A percentile compares a stretch with the other conserved stretches of the same genome.
phyloP scores from a whole-genome alignment of 2,329 filamentous ascomycete species.

The Lizonia empirigonia region DNA sequence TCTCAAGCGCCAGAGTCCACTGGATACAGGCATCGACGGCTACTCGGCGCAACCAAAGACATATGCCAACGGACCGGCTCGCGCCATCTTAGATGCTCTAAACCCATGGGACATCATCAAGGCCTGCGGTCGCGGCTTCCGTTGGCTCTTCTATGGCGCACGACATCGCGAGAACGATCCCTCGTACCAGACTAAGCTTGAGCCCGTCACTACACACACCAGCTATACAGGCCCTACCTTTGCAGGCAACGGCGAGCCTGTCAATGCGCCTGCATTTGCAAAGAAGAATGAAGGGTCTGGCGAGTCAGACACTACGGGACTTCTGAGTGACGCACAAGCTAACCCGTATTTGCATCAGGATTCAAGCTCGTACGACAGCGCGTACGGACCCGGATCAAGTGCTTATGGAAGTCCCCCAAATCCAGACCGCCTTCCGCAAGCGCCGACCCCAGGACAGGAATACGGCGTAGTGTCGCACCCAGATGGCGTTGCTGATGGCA shows the following conservation, averaged over 20 bases:
- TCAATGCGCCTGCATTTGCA: conserved; percentile 10
- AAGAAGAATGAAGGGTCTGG: conserved; percentile 29
- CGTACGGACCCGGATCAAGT: conserved; percentile 9
- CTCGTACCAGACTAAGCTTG: conserved; percentile 45
- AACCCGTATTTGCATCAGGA: conserved; percentile 26
- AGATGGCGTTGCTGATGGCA: not conserved
- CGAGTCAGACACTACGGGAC: conserved; percentile 32
- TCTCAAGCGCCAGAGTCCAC: conserved; percentile 35
- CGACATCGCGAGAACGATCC: conserved; percentile 59
- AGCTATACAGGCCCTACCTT: conserved; percentile 32
- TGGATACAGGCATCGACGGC: conserved; percentile 19
- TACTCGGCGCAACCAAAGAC: conserved; percentile 16
- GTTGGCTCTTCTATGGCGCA: conserved; percentile 80
- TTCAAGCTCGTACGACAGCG: conserved; percentile 15
- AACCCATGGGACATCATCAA: conserved; percentile 86
- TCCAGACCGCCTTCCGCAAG: conserved; percentile 29
- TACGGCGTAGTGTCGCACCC: conserved; percentile 24
- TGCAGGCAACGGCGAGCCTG: conserved; percentile 29
- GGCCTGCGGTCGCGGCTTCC: conserved; percentile 74
- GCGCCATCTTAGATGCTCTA: conserved; percentile 72
- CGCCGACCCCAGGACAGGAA: conserved; percentile 33
- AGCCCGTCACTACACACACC: conserved; percentile 22
- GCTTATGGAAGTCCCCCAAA: conserved; percentile 11
- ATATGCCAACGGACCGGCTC: conserved; percentile 68
- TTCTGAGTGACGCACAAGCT: conserved; percentile 33